Percentiles rank a stretch among this genome's conserved stretches.
Evolutionary conservation across 2,329 filamentous ascomycete genomes (phyloP).

Genomic region (Byssothecium circinans): DNA sequence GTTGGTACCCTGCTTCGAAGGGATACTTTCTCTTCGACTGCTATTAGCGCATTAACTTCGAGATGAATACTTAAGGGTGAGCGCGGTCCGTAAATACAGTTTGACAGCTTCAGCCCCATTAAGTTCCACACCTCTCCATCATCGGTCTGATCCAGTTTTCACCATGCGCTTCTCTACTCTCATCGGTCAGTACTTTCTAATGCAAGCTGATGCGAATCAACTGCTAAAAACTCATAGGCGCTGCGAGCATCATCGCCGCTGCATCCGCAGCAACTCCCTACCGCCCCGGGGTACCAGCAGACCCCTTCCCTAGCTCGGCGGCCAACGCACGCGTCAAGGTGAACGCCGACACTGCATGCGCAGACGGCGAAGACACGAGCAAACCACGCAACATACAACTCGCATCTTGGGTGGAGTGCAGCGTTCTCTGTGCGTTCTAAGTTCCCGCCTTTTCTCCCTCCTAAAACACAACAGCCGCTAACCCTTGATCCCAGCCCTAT

Average conservation of each 20-base stretch:
- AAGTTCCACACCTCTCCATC: neutral
- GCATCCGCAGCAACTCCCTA: constrained; percentile 4
- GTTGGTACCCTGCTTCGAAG: too few species aligned
- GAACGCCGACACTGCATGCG: constrained; percentile 3
- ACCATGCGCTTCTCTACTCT: neutral
- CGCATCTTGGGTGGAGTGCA: constrained; percentile 8
- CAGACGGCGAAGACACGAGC: neutral
- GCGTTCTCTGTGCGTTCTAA: neutral
- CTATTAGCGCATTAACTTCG: too few species aligned
- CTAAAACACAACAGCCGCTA: neutral
- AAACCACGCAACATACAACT: constrained; percentile 3
- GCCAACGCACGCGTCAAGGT: constrained; percentile 5
- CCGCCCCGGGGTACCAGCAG: constrained; percentile 1
- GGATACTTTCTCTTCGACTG: too few species aligned
- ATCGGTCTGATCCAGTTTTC: neutral
- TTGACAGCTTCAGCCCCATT: neutral
- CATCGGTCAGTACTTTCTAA: neutral
- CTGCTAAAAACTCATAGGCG: neutral
- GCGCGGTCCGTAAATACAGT: too few species aligned
- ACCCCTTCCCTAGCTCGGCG: constrained; percentile 3
- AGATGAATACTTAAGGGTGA: too few species aligned
- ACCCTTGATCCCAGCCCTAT: constrained; percentile 3
- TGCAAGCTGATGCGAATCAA: neutral
- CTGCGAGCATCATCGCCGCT: neutral
- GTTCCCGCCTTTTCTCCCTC: neutral